These are phyloP conservation scores for Rhodocollybia butyracea DNA, from an alignment of 768 basidiomycete genomes.

Conservation along the genomic window DNA sequence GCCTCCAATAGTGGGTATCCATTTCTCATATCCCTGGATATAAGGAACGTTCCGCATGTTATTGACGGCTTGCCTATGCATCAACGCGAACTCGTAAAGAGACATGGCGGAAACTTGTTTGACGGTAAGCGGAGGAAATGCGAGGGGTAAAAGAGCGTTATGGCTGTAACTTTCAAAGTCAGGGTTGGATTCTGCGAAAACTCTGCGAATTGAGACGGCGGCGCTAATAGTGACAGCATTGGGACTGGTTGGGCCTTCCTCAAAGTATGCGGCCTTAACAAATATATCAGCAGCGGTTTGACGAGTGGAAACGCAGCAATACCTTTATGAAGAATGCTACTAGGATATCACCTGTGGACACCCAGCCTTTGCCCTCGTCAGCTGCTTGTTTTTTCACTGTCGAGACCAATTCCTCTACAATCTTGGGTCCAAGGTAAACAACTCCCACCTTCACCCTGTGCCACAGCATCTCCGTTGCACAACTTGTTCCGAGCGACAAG, in stretches of 20 bases:
- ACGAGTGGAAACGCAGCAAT: neutral
- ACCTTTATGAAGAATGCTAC: constrained; percentile 5
- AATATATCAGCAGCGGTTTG: neutral
- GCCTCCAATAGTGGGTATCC: constrained; percentile 3
- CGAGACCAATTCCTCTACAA: neutral
- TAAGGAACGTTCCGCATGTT: constrained; percentile 1
- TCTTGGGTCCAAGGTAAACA: neutral
- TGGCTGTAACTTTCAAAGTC: constrained; percentile 1
- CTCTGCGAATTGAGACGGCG: constrained; percentile 1
- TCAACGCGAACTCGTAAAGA: constrained; percentile 2
- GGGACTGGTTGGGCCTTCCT: constrained; percentile 1
- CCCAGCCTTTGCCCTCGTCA: constrained; percentile 4
- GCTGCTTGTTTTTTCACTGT: constrained; percentile 2
- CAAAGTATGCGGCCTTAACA: constrained; percentile 3
- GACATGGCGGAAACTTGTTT: constrained; percentile 4
- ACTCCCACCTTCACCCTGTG: constrained; percentile 2
- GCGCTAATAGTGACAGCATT: neutral
- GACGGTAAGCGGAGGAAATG: constrained; percentile 1
- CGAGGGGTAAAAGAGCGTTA: constrained; percentile 7
- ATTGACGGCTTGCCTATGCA: constrained; percentile 1
- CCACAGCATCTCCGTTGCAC: constrained; percentile 1
- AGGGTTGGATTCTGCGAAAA: neutral
- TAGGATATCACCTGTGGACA: constrained; percentile 5
- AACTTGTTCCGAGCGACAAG: neutral
- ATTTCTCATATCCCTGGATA: constrained; percentile 4